A percentile compares a stretch with the other conserved stretches of the same genome.
Evolutionary conservation across 2,329 filamentous ascomycete species (phyloP).

Genomic region (Trichoderma koningiopsis): DNA sequence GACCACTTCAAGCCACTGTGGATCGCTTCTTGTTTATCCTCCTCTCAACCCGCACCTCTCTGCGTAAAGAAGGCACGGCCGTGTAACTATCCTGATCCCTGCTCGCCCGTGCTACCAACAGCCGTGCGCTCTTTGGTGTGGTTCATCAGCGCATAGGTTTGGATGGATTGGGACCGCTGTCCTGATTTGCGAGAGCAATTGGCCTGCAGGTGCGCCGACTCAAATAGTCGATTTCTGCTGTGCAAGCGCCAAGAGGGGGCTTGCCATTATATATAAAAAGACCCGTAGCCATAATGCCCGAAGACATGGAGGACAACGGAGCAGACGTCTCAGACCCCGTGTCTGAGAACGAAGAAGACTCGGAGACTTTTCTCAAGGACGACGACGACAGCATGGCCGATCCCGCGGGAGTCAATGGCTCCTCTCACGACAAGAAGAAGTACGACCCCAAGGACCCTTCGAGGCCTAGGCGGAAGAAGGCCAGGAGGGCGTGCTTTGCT

Average conservation of each 20-base stretch:
- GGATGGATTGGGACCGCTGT: conserved; percentile 38
- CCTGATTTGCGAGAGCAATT: conserved; percentile 33
- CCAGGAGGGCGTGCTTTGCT: conserved; percentile 90
- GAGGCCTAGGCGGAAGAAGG: conserved; percentile 92
- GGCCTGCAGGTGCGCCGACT: conserved; percentile 21
- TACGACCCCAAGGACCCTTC: conserved; percentile 85
- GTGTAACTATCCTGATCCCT: conserved; percentile 33
- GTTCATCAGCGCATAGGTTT: conserved; percentile 36
- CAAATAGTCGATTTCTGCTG: conserved; percentile 21
- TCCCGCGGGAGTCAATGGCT: conserved; percentile 49
- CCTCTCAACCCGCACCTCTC: conserved; percentile 33
- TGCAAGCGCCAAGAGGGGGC: conserved; percentile 32
- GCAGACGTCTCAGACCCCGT: conserved; percentile 60
- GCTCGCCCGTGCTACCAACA: conserved; percentile 37
- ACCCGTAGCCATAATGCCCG: conserved; percentile 54
- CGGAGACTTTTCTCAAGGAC: conserved; percentile 49
- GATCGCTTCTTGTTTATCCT: conserved; percentile 10
- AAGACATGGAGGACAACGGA: conserved; percentile 55
- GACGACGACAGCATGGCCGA: conserved; percentile 58
- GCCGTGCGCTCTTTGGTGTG: conserved; percentile 36
- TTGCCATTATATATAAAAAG: conserved; percentile 50
- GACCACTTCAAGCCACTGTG: conserved; percentile 25
- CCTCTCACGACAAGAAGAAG: conserved; percentile 64
- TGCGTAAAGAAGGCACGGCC: conserved; percentile 32
- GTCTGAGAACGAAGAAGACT: conserved; percentile 63